Evolutionary conservation across 345 rosid species (phyloP), one percentile per base, ranked within the genome.

Genomic region (Bruguiera gymnorhiza): DNA sequence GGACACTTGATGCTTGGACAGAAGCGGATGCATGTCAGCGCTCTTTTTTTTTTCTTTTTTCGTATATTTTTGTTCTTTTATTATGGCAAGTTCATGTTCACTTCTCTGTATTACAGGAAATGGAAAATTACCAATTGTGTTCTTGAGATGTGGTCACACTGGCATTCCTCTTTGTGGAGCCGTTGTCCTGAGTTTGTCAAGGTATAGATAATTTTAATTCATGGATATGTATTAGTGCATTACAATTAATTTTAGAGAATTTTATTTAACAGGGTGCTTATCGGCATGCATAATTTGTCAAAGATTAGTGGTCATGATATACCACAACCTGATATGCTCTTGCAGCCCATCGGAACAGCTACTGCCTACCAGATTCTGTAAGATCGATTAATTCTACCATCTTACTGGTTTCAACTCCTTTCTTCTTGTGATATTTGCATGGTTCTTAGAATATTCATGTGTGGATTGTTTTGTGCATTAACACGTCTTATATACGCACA

Each of bases 131-230:
- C 86, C 29, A 81, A 86, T 73, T 84, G 77, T 77, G 86, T 87
- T 80, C 89, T 89, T 69, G 98, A 94, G 81, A 85, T 94, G 87
- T 88, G 96, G 96, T 89, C 82, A 71, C 77, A 85, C 82, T 94
- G 98, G 98, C 98, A 94, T 80, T 84, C 84, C 61, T 82, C 84
- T 68, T 65, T 94, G 84, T 89, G 98, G 97, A 85, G 71, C 72
- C 81, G 81, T 64, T 62, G 70, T 51, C 75, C 82, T 72, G 65
- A 37, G 73, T 71, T 66, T 70, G 60, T 80, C 73, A 66, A 65
- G 95, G 97, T 91, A 87, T 46, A 60, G 57, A 8, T 59, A 23
- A 18, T 0, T 3, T 8, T 55, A 27, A 53, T 60, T 26, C 23
- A 10, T 23, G 23, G 7, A 19, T 3, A 51, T 4, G 32, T 26